phyloP scores from a whole-genome alignment of 2,329 filamentous ascomycete genomes.

The Cladophialophora exuberans region DNA sequence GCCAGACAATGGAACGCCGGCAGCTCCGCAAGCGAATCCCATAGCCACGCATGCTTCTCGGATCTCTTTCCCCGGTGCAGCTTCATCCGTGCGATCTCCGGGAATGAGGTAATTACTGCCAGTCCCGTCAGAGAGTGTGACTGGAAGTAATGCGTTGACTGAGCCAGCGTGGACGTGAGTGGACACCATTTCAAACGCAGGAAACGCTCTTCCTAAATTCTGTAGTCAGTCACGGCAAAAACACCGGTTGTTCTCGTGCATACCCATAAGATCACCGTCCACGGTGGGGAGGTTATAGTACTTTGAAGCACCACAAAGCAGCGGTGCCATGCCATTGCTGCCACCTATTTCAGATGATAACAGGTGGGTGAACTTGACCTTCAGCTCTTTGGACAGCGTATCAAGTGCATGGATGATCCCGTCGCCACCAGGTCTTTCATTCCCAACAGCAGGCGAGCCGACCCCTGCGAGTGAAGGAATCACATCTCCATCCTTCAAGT shows the following conservation, averaged over 20 bases:
- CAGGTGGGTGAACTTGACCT: constrained; percentile 57
- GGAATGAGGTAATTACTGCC: constrained; percentile 50
- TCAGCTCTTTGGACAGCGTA: constrained; percentile 56
- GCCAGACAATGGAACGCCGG: constrained; percentile 44
- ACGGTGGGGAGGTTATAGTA: constrained; percentile 42
- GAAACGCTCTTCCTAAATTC: constrained; percentile 46
- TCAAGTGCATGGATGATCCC: constrained; percentile 57
- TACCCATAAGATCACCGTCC: constrained; percentile 51
- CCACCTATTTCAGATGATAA: constrained; percentile 69
- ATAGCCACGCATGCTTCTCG: constrained; percentile 16
- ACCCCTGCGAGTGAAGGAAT: constrained; percentile 41
- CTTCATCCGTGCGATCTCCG: constrained; percentile 43
- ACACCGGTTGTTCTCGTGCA: neutral
- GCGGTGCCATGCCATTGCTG: constrained; percentile 63
- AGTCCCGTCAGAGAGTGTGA: constrained; percentile 18
- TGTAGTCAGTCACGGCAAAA: constrained; percentile 9
- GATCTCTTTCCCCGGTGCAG: constrained; percentile 43
- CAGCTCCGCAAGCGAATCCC: constrained; percentile 41
- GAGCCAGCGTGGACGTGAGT: constrained; percentile 45
- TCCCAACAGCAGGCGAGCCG: constrained; percentile 33
- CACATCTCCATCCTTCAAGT: constrained; percentile 49
- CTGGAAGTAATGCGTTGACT: constrained; percentile 17
- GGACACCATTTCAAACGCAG: constrained; percentile 49
- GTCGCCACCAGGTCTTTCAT: constrained; percentile 38
- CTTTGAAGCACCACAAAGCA: constrained; percentile 56